phyloP scores from a whole-genome alignment of 768 basidiomycete genomes.

The Kwoniella europaea region DNA sequence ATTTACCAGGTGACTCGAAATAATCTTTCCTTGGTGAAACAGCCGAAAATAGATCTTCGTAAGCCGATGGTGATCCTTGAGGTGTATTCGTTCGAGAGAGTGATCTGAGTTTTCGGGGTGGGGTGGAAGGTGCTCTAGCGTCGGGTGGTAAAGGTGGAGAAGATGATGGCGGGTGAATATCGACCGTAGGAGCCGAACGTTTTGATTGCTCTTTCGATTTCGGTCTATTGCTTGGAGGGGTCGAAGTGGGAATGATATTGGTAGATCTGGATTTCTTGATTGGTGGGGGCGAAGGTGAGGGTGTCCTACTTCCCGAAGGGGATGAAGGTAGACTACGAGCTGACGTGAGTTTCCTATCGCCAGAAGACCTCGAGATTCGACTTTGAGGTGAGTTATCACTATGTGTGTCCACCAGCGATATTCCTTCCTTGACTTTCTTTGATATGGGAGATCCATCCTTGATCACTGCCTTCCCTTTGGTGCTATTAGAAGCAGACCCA shows the following conservation, averaged over 20 bases:
- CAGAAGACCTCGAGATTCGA: not conserved
- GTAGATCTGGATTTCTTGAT: conserved; percentile 12
- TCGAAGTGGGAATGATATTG: not conserved
- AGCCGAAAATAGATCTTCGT: conserved; percentile 33
- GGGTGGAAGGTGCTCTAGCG: conserved; percentile 23
- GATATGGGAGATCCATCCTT: conserved; percentile 16
- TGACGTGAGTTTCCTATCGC: not conserved
- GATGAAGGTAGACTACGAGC: conserved; percentile 1
- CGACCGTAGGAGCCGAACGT: conserved; percentile 3
- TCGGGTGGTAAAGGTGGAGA: conserved; percentile 11
- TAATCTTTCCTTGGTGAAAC: conserved; percentile 28
- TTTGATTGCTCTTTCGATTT: not conserved
- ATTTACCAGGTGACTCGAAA: conserved; percentile 12
- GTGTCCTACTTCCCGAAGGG: conserved; percentile 19
- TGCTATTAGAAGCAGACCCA: not conserved
- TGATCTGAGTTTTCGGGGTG: conserved; percentile 6
- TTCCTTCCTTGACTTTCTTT: not conserved
- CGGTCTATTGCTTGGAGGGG: not conserved
- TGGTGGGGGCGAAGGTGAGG: conserved; percentile 24
- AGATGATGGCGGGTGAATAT: conserved; percentile 21
- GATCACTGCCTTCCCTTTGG: not conserved
- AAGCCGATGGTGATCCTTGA: conserved; percentile 30
- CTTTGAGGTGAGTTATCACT: not conserved
- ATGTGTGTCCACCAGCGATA: not conserved
- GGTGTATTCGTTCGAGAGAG: conserved; percentile 25